Evolutionary conservation across 2,329 filamentous ascomycete genomes (phyloP).

Genomic region (Blastomyces silverae): DNA sequence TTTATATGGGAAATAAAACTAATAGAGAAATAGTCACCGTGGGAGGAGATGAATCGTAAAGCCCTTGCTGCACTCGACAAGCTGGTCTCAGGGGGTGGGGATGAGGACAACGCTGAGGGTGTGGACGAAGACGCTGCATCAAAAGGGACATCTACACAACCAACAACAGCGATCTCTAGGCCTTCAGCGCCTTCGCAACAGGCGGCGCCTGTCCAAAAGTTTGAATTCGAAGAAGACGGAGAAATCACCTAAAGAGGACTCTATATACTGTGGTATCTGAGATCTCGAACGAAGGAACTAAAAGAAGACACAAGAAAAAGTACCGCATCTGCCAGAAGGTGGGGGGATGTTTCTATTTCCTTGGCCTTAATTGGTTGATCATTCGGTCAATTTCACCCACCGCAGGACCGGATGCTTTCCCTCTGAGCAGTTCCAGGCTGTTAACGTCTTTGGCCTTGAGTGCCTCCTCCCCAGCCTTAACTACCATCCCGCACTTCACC

Average conservation of each 20-base stretch:
- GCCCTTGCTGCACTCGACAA: constrained; percentile 14
- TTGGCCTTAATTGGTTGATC: constrained; percentile 49
- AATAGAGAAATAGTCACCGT: constrained; percentile 19
- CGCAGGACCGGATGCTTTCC: constrained; percentile 64
- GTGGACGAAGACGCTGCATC: constrained; percentile 18
- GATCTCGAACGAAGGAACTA: not conserved
- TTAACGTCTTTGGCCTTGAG: constrained; percentile 71
- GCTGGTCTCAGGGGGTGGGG: constrained; percentile 9
- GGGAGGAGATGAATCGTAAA: constrained; percentile 21
- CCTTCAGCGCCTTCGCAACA: not conserved
- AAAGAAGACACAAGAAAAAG: constrained; percentile 10
- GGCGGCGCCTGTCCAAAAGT: constrained; percentile 24
- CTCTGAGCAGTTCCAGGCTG: constrained; percentile 64
- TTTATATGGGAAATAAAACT: not conserved
- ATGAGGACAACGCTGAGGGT: constrained; percentile 14
- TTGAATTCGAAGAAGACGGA: constrained; percentile 35
- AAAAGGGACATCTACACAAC: constrained; percentile 2
- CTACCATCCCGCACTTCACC: constrained; percentile 85
- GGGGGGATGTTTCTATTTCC: constrained; percentile 30
- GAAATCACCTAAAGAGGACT: constrained; percentile 36
- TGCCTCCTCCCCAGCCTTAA: constrained; percentile 87
- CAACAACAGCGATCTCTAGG: not conserved
- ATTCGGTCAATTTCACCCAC: constrained; percentile 77
- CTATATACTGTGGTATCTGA: constrained; percentile 11
- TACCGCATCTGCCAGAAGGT: constrained; percentile 7